Conservation (phyloP, 495 filamentous ascomycete genomes). For the Penicillium egyptiacum region DNA sequence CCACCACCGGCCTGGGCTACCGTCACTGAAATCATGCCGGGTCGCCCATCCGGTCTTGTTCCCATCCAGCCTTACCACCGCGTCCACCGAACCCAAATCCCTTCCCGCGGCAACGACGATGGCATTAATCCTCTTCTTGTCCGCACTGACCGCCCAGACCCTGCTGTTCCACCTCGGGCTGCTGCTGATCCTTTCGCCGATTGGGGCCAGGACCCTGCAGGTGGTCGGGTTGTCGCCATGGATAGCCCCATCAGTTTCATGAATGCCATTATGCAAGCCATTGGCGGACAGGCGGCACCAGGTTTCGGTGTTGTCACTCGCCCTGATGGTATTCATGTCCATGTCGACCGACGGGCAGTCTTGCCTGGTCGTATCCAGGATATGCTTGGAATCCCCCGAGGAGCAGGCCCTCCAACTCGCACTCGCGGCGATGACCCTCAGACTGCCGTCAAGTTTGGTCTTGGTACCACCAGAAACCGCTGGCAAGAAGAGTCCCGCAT, state of each 20-base stretch:
- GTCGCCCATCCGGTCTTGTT: constrained; percentile 41
- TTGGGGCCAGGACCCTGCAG: constrained; percentile 56
- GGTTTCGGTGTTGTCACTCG: constrained; percentile 57
- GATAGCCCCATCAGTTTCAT: constrained; percentile 65
- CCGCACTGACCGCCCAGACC: constrained; percentile 42
- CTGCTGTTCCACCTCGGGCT: constrained; percentile 30
- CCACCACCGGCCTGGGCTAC: constrained; percentile 43
- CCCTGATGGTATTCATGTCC: constrained; percentile 59
- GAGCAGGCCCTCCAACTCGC: constrained; percentile 44
- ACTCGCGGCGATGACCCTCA: constrained; percentile 56
- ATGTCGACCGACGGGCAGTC: constrained; percentile 50
- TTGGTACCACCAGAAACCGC: constrained; percentile 65
- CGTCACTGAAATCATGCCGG: constrained; percentile 47
- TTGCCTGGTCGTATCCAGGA: constrained; percentile 57
- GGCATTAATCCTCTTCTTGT: constrained; percentile 75
- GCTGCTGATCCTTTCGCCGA: constrained; percentile 45
- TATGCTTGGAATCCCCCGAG: constrained; percentile 54
- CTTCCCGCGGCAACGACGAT: constrained; percentile 63
- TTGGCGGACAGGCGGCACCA: constrained; percentile 49
- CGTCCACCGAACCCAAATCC: constrained; percentile 51
- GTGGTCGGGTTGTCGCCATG: constrained; percentile 49
- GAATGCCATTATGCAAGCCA: constrained; percentile 59
- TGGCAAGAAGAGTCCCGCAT: constrained; percentile 93
- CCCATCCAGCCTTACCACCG: constrained; percentile 53
- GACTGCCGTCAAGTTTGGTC: constrained; percentile 68